Conservation (phyloP, 352 stramenopile genomes). For the Phytophthora hibernalis region DNA sequence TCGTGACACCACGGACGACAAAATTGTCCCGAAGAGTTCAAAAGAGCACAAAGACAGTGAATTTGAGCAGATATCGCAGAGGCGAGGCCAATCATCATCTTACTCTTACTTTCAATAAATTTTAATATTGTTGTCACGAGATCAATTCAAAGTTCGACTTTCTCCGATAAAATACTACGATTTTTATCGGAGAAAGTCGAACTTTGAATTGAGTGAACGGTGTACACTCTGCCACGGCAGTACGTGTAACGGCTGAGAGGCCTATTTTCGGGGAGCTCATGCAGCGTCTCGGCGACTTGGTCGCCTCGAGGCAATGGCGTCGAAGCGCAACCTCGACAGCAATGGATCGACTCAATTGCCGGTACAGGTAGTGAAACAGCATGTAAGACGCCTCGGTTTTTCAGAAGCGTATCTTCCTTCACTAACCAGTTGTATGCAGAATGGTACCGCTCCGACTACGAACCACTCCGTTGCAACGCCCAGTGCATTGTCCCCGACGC, state of each 20-base stretch:
- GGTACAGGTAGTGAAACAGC: slow-evolving; percentile 7
- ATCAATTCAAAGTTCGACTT: no score
- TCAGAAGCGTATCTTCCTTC: neutral
- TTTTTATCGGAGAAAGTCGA: no score
- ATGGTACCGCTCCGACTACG: slow-evolving; percentile 2
- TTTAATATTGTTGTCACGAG: no score
- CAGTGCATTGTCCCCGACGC: slow-evolving; percentile 4
- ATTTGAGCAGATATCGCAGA: no score
- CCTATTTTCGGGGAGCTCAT: neutral
- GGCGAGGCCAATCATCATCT: no score
- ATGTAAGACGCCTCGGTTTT: slow-evolving; percentile 12
- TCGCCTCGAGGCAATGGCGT: slow-evolving; percentile 5
- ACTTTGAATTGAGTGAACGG: no score
- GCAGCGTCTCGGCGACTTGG: neutral
- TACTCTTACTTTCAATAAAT: no score
- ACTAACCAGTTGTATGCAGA: slow-evolving; percentile 10
- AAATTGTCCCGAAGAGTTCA: no score
- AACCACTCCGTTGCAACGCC: no score
- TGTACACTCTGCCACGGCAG: slow-evolving; percentile 9
- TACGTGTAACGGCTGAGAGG: slow-evolving; percentile 7
- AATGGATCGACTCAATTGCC: slow-evolving; percentile 12
- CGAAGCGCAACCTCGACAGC: slow-evolving; percentile 3
- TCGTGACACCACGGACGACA: no score
- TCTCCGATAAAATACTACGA: no score
- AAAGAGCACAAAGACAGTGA: no score